Conservation (phyloP, 345 rosid species). For the Eucalyptus melliodora region DNA sequence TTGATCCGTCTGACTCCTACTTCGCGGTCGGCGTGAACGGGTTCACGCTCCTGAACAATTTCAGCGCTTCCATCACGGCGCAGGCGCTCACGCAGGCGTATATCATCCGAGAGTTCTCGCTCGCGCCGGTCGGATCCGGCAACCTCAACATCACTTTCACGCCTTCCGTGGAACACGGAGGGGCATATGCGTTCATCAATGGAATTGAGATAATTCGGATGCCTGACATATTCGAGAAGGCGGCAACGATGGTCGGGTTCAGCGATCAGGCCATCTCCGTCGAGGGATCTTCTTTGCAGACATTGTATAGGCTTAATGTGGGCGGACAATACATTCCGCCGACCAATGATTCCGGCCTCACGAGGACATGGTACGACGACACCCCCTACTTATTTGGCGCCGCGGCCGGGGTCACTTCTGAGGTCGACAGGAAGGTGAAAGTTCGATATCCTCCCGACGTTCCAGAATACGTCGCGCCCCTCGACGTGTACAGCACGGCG, state of each 20-base stretch:
- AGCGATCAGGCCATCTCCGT: slow-evolving; percentile 4
- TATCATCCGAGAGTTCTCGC: slow-evolving; percentile 26
- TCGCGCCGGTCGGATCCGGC: slow-evolving; percentile 7
- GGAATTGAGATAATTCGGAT: slow-evolving; percentile 45
- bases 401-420: slow-evolving; percentile 14
- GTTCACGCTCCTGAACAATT: slow-evolving; percentile 35
- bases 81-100: slow-evolving; percentile 36
- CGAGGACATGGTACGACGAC: slow-evolving; percentile 53
- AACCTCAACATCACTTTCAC: slow-evolving; percentile 16
- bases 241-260: slow-evolving; percentile 24
- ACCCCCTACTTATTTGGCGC: slow-evolving; percentile 27
- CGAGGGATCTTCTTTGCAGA: slow-evolving; percentile 17
- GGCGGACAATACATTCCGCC: slow-evolving; percentile 36
- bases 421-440: not conserved
- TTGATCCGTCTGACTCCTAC: slow-evolving; percentile 10
- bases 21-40: slow-evolving; percentile 21
- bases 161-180: slow-evolving; percentile 7
- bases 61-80: slow-evolving; percentile 38
- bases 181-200: slow-evolving; percentile 38
- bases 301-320: slow-evolving; percentile 42
- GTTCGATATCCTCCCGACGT: slow-evolving; percentile 4
- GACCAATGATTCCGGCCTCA: slow-evolving; percentile 20
- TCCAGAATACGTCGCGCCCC: slow-evolving; percentile 24
- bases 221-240: slow-evolving; percentile 17
- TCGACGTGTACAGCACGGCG: slow-evolving; percentile 22